Evolutionary conservation across 2,329 filamentous ascomycete genomes (phyloP).

Genomic region (Hypoxylon sp.): DNA sequence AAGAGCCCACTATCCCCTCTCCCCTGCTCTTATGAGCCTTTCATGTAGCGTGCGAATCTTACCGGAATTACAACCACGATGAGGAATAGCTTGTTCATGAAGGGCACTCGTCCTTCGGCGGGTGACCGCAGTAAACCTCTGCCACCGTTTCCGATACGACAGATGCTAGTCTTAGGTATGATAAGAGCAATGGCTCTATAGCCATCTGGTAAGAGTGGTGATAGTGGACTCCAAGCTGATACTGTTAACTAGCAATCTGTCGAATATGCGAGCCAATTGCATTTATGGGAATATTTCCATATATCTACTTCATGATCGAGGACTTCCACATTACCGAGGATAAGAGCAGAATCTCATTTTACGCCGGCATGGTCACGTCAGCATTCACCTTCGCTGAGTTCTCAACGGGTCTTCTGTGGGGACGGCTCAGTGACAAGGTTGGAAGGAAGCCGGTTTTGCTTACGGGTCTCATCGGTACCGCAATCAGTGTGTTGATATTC

Average conservation of each 20-base stretch:
- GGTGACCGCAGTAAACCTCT: conserved; percentile 32
- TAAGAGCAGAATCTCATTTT: conserved; percentile 86
- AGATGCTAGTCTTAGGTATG: conserved; percentile 59
- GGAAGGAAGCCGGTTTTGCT: conserved; percentile 94
- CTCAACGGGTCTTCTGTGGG: conserved; percentile 93
- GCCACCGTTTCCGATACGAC: conserved; percentile 57
- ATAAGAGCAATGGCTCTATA: conserved; percentile 18
- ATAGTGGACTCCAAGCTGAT: conserved; percentile 28
- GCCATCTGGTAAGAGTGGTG: conserved; percentile 16
- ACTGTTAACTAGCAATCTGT: conserved; percentile 77
- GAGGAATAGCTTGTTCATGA: conserved; percentile 48
- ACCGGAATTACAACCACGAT: conserved; percentile 40
- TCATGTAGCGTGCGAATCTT: conserved; percentile 40
- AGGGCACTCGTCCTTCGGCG: conserved; percentile 43
- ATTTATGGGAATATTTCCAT: conserved; percentile 99
- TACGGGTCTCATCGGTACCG: conserved; percentile 90
- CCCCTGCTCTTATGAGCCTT: conserved; percentile 32
- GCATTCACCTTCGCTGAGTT: conserved; percentile 97
- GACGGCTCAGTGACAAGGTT: conserved; percentile 89
- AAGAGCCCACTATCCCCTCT: conserved; percentile 8
- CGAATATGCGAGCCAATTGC: conserved; percentile 98
- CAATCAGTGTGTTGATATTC: conserved; percentile 92
- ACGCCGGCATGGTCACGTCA: conserved; percentile 95
- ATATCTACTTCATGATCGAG: conserved; percentile 97
- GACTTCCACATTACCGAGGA: conserved; percentile 89